Evolutionary conservation across 2,329 filamentous ascomycete genomes (phyloP).

Genomic region (Beauveria pseudobassiana): DNA sequence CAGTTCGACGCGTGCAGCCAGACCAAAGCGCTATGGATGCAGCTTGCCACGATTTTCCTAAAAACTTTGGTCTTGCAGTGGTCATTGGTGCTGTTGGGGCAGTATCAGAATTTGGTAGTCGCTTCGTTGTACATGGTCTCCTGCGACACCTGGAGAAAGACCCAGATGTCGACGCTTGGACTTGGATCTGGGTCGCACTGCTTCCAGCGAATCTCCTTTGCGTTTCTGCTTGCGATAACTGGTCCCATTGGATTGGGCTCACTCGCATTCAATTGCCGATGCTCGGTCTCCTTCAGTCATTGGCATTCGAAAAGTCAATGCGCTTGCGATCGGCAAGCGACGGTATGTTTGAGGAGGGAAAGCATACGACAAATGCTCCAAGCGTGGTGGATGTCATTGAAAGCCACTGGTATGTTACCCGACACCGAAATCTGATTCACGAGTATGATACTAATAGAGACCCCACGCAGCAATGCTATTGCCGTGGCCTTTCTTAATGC

Average conservation of each 20-base stretch:
- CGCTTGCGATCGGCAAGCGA: background rate
- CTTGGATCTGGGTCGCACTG: conserved; percentile 40
- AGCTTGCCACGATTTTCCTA: background rate
- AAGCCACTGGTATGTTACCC: background rate
- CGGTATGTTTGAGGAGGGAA: background rate
- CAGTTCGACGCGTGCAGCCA: background rate
- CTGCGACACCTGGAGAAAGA: conserved; percentile 19
- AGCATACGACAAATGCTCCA: background rate
- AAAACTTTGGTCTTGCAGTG: background rate
- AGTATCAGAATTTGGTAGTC: conserved; percentile 1
- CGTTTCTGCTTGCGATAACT: conserved; percentile 27
- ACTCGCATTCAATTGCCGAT: background rate
- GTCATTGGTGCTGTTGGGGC: conserved; percentile 1
- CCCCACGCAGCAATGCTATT: background rate
- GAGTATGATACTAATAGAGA: background rate
- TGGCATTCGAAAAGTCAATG: conserved; percentile 6
- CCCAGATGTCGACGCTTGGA: conserved; percentile 32
- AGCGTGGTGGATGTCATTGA: background rate
- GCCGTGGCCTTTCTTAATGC: background rate
- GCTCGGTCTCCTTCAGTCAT: background rate
- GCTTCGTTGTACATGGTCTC: background rate
- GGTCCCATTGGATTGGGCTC: background rate
- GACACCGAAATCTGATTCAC: background rate
- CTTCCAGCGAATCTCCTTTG: conserved; percentile 45
- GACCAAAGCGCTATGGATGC: background rate